Conservation (phyloP, 2,329 filamentous ascomycete genomes). For the Pyrenophora teres region DNA sequence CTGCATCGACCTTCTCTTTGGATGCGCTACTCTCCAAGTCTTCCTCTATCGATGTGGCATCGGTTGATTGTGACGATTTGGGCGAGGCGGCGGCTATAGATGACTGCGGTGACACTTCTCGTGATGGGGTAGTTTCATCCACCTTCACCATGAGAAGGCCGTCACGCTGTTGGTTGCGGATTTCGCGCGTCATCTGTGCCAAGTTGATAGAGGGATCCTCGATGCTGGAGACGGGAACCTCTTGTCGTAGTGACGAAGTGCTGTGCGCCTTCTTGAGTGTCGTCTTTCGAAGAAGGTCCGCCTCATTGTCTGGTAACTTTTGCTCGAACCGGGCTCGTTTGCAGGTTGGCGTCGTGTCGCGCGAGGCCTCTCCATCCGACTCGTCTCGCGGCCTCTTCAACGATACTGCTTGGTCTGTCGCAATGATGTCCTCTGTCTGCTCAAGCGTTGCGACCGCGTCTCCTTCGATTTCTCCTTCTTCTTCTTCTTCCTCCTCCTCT, state of each 20-base stretch:
- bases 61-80: constrained; percentile 44
- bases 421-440: not conserved
- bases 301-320: constrained; percentile 18
- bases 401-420: constrained; percentile 17
- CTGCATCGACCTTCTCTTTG: constrained; percentile 32
- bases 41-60: constrained; percentile 47
- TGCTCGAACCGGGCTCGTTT: constrained; percentile 21
- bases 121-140: constrained; percentile 36
- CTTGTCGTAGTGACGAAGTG: constrained; percentile 37
- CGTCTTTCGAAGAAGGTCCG: constrained; percentile 27
- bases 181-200: constrained; percentile 24
- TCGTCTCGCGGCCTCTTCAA: constrained; percentile 37
- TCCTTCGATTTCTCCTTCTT: constrained; percentile 11
- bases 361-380: constrained; percentile 16
- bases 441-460: constrained; percentile 11
- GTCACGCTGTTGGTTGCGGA: constrained; percentile 41
- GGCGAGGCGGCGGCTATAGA: constrained; percentile 35
- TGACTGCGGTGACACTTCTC: constrained; percentile 38
- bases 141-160: constrained; percentile 36
- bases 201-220: constrained; percentile 34
- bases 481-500: constrained; percentile 11
- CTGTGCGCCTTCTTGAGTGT: constrained; percentile 42
- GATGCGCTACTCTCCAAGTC: constrained; percentile 24
- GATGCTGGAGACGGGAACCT: constrained; percentile 41
- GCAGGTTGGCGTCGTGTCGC: constrained; percentile 19